Percentiles rank a stretch among this genome's conserved stretches.
Conservation (phyloP, 2,329 filamentous ascomycete genomes). For the Macrophomina tecta region DNA sequence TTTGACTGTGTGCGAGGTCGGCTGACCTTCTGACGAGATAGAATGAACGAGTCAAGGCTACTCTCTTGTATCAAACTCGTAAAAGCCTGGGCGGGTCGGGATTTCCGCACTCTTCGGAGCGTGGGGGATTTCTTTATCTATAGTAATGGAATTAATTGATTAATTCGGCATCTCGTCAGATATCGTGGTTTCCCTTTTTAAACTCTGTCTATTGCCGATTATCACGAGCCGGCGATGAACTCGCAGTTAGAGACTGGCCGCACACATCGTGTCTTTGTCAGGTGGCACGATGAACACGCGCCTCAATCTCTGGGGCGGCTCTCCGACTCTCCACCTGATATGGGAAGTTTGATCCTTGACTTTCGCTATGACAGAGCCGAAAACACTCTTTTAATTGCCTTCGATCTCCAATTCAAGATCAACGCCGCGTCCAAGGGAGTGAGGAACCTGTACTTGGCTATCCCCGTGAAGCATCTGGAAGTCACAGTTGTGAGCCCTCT, state of each 20-base stretch:
- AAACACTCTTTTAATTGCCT: too few relatives aligned
- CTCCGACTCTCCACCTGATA: too few relatives aligned
- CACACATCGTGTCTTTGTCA: neutral
- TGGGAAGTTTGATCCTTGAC: too few relatives aligned
- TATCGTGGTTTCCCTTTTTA: too few relatives aligned
- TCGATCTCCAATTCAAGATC: too few relatives aligned
- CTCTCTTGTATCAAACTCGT: neutral
- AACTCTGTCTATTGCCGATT: neutral
- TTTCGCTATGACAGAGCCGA: too few relatives aligned
- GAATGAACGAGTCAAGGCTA: constrained; percentile 1
- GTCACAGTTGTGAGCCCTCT: too few relatives aligned
- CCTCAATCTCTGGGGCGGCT: too few relatives aligned
- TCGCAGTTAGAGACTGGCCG: neutral
- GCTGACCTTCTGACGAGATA: neutral
- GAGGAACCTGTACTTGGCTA: too few relatives aligned
- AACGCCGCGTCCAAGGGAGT: too few relatives aligned
- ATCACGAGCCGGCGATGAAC: neutral
- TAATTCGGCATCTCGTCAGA: neutral
- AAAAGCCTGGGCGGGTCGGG: constrained; percentile 26
- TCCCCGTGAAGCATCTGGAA: too few relatives aligned
- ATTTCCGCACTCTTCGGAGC: neutral
- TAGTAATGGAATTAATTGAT: neutral
- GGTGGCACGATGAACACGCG: neutral
- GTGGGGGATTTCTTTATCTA: neutral
- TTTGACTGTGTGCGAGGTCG: constrained; percentile 6